Percentiles rank a stretch among this genome's conserved stretches.
phyloP scores from a whole-genome alignment of 345 rosid genomes.

The Brassica cretica region DNA sequence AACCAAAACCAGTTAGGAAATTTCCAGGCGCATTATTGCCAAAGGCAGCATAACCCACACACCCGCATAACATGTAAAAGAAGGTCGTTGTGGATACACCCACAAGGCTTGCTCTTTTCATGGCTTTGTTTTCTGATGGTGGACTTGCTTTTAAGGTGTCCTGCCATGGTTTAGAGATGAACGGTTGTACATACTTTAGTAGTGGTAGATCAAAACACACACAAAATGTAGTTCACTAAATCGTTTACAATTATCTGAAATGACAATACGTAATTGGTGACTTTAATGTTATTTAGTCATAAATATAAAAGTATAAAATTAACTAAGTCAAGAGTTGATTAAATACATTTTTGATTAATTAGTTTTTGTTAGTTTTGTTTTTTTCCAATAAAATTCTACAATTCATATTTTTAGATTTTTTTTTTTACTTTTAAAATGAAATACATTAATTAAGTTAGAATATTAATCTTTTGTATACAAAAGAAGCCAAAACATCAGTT shows the following conservation, averaged over 20 bases:
- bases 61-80: conserved; percentile 75
- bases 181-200: not conserved
- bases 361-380: not conserved
- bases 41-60: conserved; percentile 82
- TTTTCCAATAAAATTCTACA: not conserved
- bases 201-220: not conserved
- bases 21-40: conserved; percentile 85
- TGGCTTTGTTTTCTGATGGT: conserved; percentile 63
- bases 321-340: not conserved
- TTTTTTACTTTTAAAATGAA: too few species aligned
- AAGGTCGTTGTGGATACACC: conserved; percentile 64
- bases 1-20: conserved; percentile 86
- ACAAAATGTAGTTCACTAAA: not conserved
- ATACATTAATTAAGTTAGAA: not conserved
- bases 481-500: not conserved
- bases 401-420: too few species aligned
- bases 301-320: not conserved
- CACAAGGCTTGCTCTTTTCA: conserved; percentile 60
- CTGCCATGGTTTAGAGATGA: conserved; percentile 34
- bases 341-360: not conserved
- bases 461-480: not conserved
- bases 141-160: conserved; percentile 63
- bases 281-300: not conserved
- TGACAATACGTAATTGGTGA: not conserved
- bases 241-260: not conserved